These are phyloP conservation scores for Solanum sejunctum DNA, from an alignment of 257 asterid genomes.

Conservation along the genomic window DNA sequence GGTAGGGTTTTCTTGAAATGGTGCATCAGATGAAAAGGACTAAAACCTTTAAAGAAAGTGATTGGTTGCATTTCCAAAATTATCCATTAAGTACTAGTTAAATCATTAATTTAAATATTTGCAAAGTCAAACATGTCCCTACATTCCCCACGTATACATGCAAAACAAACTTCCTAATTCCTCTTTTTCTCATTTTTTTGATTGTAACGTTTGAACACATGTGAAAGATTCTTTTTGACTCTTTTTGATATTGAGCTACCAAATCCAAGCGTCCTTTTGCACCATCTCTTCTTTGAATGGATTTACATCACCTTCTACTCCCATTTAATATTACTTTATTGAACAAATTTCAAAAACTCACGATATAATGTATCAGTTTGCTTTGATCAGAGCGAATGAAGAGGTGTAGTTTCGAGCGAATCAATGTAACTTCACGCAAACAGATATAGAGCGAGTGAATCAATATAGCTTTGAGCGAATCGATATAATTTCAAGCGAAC, in stretches of 20 bases:
- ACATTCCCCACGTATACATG: background rate
- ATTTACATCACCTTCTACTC: background rate
- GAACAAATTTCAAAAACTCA: too few relatives aligned
- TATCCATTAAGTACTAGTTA: background rate
- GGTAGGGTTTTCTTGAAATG: constrained; percentile 8
- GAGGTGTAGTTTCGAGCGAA: too few relatives aligned
- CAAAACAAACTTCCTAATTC: constrained; percentile 7
- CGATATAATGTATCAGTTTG: too few relatives aligned
- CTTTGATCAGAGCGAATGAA: too few relatives aligned
- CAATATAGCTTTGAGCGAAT: too few relatives aligned
- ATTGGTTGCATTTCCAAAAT: constrained; percentile 50
- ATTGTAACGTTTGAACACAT: background rate
- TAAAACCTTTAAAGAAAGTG: constrained; percentile 31
- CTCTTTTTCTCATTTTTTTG: background rate
- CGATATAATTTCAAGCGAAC: too few relatives aligned
- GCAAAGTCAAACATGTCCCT: constrained; percentile 2
- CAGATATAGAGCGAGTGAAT: too few relatives aligned
- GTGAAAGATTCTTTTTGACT: constrained; percentile 1
- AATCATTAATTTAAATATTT: background rate
- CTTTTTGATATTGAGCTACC: constrained; percentile 27
- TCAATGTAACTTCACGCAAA: too few relatives aligned
- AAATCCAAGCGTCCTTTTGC: constrained; percentile 29
- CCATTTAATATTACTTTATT: background rate
- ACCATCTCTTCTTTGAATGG: background rate
- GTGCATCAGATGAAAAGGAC: constrained; percentile 22